Conservation (phyloP, 352 stramenopile genomes). For the Hyaloperonospora brassicae region DNA sequence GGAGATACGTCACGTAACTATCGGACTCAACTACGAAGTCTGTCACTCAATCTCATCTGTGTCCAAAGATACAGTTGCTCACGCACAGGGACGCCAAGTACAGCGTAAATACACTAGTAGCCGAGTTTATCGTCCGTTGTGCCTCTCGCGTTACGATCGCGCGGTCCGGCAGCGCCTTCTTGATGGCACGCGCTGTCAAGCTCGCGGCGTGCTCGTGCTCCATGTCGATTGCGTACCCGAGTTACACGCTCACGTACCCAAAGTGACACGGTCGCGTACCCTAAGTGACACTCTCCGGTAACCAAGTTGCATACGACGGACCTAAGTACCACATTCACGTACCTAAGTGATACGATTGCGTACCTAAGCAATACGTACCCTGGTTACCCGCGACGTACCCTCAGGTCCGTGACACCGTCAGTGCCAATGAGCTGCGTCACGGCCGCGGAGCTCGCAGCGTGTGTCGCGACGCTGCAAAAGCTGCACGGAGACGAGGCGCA, state of each 20-base stretch:
- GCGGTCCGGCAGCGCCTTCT: slow-evolving; percentile 60
- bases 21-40: too few species aligned
- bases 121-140: slow-evolving; percentile 58
- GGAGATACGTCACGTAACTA: too few species aligned
- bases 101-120: slow-evolving; percentile 69
- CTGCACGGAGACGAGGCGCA: too few species aligned
- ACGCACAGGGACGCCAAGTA: slow-evolving; percentile 67
- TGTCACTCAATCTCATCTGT: neutral
- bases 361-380: too few species aligned
- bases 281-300: too few species aligned
- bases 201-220: slow-evolving; percentile 59
- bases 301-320: too few species aligned
- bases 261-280: too few species aligned
- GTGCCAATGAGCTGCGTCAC: neutral
- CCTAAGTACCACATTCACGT: too few species aligned
- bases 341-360: too few species aligned
- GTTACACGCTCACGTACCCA: too few species aligned
- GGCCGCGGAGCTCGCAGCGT: slow-evolving; percentile 45
- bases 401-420: too few species aligned
- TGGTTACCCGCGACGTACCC: too few species aligned
- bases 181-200: slow-evolving; percentile 59
- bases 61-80: neutral
- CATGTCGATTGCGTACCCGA: slow-evolving; percentile 26
- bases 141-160: slow-evolving; percentile 63
- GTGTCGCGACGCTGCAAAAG: slow-evolving; percentile 14